Evolutionary conservation across 106 monocot genomes (phyloP), one percentile per base, ranked within the genome.

Genomic region (Iris macrosiphon): DNA sequence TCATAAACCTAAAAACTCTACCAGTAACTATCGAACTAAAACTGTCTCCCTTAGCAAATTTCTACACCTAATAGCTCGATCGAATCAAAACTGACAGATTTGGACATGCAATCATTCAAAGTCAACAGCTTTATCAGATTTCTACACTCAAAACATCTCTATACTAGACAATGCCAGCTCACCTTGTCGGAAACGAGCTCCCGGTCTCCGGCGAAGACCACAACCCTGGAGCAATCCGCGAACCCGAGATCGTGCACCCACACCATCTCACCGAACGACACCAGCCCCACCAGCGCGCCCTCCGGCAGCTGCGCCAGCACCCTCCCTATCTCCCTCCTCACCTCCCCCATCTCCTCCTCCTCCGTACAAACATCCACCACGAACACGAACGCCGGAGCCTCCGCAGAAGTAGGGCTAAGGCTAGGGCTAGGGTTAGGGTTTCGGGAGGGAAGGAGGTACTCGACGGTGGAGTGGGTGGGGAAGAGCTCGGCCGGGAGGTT

Each of bases 401-500:
- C 37, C 8, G 28, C 20, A 27, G 49, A 31, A 58, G 21, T 35
- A 26, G 33, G 33, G 2, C 44, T 18, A 43, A 13, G n/a, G n/a
- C 30, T 46, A 37, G 49, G 28, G 54, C 24, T 73, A 49, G 55
- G 51, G 57, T 18, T 27, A 21, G 68, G 63, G 31, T 31, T 67
- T 3, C 41, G n/a, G 5, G 15, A 41, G 39, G 39, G 35, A 46
- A 95, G 73, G n/a, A 59, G 46, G 61, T 98, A 98, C 67, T 98
- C 96, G 7, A 98, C 96, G 47, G 90, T 74, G 79, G 73, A 71
- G 55, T 98, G 66, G 14, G 96, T 87, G 39, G 96, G 96, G 78
- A 98, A 98, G 59, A 98, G 90, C 80, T 98, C 96, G 30, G 96
- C 90, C 6, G 96, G 96, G 31, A 98, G 83, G 66, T 83, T 83